phyloP scores from a whole-genome alignment of 495 filamentous ascomycete genomes.

The Penicillium manginii region DNA sequence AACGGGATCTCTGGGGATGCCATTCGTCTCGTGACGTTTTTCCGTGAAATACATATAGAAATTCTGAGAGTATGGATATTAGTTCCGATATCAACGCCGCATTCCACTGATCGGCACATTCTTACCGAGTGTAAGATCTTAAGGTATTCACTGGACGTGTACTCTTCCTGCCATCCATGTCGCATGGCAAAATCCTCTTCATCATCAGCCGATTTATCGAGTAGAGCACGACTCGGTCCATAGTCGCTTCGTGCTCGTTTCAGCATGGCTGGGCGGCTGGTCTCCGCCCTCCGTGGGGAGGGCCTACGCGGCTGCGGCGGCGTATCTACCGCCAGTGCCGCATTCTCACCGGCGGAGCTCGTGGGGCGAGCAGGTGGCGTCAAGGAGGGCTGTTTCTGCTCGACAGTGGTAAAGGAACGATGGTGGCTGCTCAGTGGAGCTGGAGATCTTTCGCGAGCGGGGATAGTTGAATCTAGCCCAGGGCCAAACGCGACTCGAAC shows the following conservation, averaged over 20 bases:
- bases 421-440: constrained; percentile 41
- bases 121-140: constrained; percentile 61
- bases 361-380: constrained; percentile 34
- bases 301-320: constrained; percentile 32
- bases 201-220: constrained; percentile 41
- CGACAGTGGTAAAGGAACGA: constrained; percentile 44
- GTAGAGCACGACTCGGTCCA: constrained; percentile 48
- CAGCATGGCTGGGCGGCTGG: constrained; percentile 58
- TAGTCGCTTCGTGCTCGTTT: constrained; percentile 75
- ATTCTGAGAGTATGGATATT: constrained; percentile 33
- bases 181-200: constrained; percentile 60
- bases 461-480: constrained; percentile 47
- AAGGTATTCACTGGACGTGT: constrained; percentile 61
- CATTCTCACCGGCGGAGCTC: constrained; percentile 41
- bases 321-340: constrained; percentile 20
- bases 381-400: constrained; percentile 32
- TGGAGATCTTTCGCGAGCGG: constrained; percentile 47
- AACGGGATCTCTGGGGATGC: constrained; percentile 73
- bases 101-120: constrained; percentile 1
- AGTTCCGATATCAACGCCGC: constrained; percentile 6
- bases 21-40: constrained; percentile 95
- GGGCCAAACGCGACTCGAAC: constrained; percentile 52
- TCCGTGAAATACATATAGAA: constrained; percentile 99
- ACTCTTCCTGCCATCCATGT: constrained; percentile 67
- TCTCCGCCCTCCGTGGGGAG: constrained; percentile 38